Evolutionary conservation across 1,284 basidiomycete species (phyloP).

Genomic region (Kwoniella shivajii): DNA sequence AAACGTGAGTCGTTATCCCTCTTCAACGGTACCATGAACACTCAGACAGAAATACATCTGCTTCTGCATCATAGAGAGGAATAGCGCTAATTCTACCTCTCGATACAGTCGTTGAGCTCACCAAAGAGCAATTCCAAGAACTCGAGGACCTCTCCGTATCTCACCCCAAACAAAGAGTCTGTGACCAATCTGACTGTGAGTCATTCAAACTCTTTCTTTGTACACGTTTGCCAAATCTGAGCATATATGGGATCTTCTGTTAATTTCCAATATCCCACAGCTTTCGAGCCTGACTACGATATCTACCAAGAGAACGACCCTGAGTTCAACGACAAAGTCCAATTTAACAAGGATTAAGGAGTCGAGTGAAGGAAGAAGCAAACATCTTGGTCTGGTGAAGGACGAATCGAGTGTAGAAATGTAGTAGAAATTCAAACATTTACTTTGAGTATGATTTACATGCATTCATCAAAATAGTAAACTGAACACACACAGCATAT

Average conservation of each 20-base stretch:
- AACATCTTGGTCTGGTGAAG: neutral
- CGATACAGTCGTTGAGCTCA: conserved; percentile 38
- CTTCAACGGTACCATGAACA: no score
- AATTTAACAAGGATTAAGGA: conserved; percentile 33
- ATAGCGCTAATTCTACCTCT: no score
- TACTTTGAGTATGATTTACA: no score
- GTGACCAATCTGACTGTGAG: conserved; percentile 47
- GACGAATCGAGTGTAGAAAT: neutral
- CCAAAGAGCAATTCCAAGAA: conserved; percentile 45
- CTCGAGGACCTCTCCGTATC: conserved; percentile 42
- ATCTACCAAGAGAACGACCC: conserved; percentile 60
- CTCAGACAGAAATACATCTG: neutral
- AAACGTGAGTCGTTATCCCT: conserved; percentile 40
- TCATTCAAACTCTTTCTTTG: neutral
- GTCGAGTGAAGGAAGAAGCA: neutral
- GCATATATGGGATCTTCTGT: neutral
- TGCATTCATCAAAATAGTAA: no score
- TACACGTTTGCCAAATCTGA: neutral
- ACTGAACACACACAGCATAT: no score
- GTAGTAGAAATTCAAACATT: neutral
- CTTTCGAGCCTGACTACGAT: conserved; percentile 45
- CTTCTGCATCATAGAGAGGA: no score
- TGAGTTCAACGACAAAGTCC: conserved; percentile 55
- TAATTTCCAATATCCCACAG: conserved; percentile 17
- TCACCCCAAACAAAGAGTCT: conserved; percentile 46